These are phyloP conservation scores for Sicyos edulis DNA, from an alignment of 306 rosid species.

Conservation along the genomic window DNA sequence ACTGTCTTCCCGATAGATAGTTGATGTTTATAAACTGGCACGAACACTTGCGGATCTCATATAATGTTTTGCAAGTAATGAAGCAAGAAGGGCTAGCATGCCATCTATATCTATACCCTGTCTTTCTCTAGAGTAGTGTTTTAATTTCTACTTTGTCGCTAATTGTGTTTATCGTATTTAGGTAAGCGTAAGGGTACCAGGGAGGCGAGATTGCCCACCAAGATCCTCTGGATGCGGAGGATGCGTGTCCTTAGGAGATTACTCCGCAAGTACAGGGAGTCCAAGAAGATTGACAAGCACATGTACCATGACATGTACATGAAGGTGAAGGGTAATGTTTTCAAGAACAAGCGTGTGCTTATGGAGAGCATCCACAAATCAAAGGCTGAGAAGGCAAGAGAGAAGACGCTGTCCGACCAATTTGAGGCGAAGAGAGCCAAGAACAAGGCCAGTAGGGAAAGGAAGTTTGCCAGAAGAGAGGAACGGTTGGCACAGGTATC, in stretches of 20 bases:
- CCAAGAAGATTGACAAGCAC: conserved; percentile 90
- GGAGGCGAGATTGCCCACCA: conserved; percentile 95
- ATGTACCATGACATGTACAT: conserved; percentile 99
- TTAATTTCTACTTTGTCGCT: not conserved
- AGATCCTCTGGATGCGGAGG: conserved; percentile 94
- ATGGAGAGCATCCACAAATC: conserved; percentile 98
- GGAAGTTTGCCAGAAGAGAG: conserved; percentile 79
- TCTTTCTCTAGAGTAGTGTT: no score
- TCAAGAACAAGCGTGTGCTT: conserved; percentile 87
- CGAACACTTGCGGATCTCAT: no score
- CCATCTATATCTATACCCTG: no score
- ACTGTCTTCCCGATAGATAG: no score
- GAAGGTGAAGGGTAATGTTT: conserved; percentile 97
- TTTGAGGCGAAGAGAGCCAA: conserved; percentile 91
- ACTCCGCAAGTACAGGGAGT: conserved; percentile 90
- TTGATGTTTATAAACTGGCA: no score
- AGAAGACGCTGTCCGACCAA: conserved; percentile 88
- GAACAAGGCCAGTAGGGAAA: conserved; percentile 96
- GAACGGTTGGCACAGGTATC: conserved; percentile 82
- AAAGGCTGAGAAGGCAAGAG: conserved; percentile 96
- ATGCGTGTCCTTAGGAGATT: conserved; percentile 90
- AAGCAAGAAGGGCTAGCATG: no score
- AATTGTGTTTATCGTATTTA: conserved; percentile 15
- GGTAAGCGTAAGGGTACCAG: conserved; percentile 97
- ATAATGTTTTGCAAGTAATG: no score